Evolutionary conservation across 768 basidiomycete species (phyloP).

Genomic region (Candolleomyces eurysporus): DNA sequence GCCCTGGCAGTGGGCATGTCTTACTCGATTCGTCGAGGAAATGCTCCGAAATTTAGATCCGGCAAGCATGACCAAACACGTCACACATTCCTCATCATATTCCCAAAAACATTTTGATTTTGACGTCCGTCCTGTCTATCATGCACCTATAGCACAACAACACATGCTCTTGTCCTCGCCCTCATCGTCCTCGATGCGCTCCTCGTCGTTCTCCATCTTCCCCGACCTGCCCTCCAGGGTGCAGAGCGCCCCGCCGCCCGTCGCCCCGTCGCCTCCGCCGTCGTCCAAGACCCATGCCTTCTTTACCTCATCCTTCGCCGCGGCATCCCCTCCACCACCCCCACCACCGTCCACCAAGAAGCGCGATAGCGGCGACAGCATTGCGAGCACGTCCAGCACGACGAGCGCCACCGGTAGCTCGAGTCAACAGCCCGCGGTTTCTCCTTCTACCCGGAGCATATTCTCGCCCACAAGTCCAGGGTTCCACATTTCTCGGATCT

Average conservation of each 20-base stretch:
- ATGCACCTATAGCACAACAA: too few species aligned
- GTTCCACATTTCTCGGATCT: constrained; percentile 31
- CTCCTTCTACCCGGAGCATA: constrained; percentile 5
- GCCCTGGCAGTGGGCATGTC: too few species aligned
- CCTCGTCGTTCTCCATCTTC: constrained; percentile 38
- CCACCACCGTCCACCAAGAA: constrained; percentile 17
- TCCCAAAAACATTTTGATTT: too few species aligned
- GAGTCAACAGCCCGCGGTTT: constrained; percentile 11
- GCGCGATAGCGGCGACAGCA: constrained; percentile 4
- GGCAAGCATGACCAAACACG: too few species aligned
- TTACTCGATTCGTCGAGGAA: too few species aligned
- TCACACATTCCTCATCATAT: too few species aligned
- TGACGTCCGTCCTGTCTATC: too few species aligned
- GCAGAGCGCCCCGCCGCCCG: constrained; percentile 18
- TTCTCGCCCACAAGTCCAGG: constrained; percentile 10
- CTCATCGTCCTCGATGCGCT: constrained; percentile 22
- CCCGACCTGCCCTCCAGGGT: constrained; percentile 25
- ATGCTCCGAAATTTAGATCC: too few species aligned
- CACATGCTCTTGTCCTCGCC: too few species aligned
- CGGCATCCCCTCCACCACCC: constrained; percentile 34
- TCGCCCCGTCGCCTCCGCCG: constrained; percentile 27
- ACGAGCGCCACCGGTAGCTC: constrained; percentile 22
- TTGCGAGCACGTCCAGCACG: constrained; percentile 6
- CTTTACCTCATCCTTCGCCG: constrained; percentile 44
- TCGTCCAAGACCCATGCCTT: constrained; percentile 47